Evolutionary conservation across 2,329 filamentous ascomycete genomes (phyloP).

Genomic region (Xylariaceae sp.): DNA sequence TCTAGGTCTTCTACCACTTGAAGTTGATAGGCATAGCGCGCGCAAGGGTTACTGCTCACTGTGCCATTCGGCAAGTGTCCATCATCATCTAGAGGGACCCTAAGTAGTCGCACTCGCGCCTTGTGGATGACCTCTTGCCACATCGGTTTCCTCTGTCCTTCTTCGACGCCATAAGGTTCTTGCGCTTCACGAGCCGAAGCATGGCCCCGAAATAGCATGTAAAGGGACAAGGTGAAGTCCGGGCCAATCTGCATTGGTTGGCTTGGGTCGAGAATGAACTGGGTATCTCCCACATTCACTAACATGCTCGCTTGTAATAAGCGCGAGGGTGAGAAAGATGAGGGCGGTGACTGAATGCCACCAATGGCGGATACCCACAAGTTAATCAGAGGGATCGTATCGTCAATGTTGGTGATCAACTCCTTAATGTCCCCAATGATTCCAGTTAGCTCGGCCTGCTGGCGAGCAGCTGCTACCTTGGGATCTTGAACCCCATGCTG

Average conservation of each 20-base stretch:
- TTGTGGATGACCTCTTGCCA: constrained; percentile 99
- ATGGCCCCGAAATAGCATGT: constrained; percentile 93
- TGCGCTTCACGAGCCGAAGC: constrained; percentile 57
- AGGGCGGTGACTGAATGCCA: constrained; percentile 80
- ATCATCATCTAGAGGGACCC: constrained; percentile 59
- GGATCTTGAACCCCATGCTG: constrained; percentile 52
- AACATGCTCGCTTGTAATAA: constrained; percentile 92
- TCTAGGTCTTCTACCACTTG: constrained; percentile 82
- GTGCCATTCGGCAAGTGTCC: constrained; percentile 9
- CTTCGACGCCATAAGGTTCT: constrained; percentile 53
- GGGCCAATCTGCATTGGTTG: constrained; percentile 83
- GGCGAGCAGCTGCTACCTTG: constrained; percentile 60
- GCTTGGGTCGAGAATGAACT: constrained; percentile 72
- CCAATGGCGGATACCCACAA: constrained; percentile 94
- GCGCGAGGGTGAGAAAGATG: constrained; percentile 87
- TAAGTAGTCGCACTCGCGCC: constrained; percentile 78
- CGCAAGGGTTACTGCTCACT: constrained; percentile 44
- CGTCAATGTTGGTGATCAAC: constrained; percentile 81
- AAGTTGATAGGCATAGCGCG: constrained; percentile 75
- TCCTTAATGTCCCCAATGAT: constrained; percentile 79
- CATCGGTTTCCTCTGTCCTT: constrained; percentile 69
- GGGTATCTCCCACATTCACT: constrained; percentile 83
- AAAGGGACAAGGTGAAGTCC: constrained; percentile 83
- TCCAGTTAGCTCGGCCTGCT: constrained; percentile 68
- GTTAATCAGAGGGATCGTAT: constrained; percentile 89